Base-by-base conservation (phyloP, 306 rosid species). In the Pyrus pyrifolia region DNA sequence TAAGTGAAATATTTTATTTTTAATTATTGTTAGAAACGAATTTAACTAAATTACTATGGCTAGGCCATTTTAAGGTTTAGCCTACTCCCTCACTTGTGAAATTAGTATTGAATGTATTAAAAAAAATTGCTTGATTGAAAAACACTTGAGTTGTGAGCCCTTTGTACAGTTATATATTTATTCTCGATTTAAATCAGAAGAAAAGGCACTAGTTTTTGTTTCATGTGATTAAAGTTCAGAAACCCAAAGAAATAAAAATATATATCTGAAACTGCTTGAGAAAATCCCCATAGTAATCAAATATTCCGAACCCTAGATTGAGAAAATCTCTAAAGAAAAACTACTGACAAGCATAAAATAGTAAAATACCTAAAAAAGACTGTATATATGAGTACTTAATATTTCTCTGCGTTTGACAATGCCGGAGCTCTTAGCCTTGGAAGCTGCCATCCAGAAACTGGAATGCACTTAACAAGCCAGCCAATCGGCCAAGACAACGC, bases 401-500 rank as follows among this genome's bases (percentile, higher is more conserved):
- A 51, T 51, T 51, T 51, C 55, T 15, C 0, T 51, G 55, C 2
- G 3, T 51, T 17, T 51, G 3, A 51, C 21, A 15, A 51, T 51
- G 55, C 55, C 5, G 21, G 21, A 15, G 55, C 55, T 51, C 55
- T 51, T 17, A 15, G 55, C 55, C 21, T 17, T 51, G 55, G 55
- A 15, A 51, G 9, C 55, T 51, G 8, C 55, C 55, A 15, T 51
- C 55, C 55, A 1, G 86, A 83, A 45, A 82, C 80, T 30, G 80
- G 81, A 18, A 85, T 45, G 40, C 49, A 76, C 82, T 82, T 85
- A 31, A 72, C 76, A 22, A 71, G 17, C 74, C 79, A 81, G 11
- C 77, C 86, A 29, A 85, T 76, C 33, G 86, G 88, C 88, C 81
- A 85, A 3, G 88, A 78, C 2, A 84, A 13, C 5, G 78, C 62